Evolutionary conservation across 2,329 filamentous ascomycete species (phyloP), one percentile per base, ranked within the genome.

Genomic region (Aspergillus sp.): DNA sequence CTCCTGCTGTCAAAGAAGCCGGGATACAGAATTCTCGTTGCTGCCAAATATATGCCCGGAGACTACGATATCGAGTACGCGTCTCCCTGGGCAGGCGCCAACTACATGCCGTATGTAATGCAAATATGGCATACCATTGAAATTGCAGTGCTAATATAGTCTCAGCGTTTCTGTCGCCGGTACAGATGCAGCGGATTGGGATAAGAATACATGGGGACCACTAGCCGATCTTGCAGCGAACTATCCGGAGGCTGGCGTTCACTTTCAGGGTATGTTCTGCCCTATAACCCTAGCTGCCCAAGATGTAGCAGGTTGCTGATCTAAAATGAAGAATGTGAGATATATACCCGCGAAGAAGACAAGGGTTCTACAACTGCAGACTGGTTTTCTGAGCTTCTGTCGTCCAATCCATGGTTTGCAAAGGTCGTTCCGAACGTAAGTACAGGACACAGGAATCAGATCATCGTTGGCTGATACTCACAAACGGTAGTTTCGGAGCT

Each of bases 61-160:
- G 92, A 96, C 78, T 94, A 92, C 74, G 89, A 93, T 65, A 88
- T 92, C 66, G 89, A 95, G 80, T 96, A 96, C 73, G 88, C 90
- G 0, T 95, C 90, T 2, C 91, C 91, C 0, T 95, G 90, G 89
- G 92, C 91, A 1, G 91, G 91, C 4, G 91, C 91, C 54, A 93
- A 94, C 71, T 87, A 86, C 68, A 74, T 89, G 59, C 91, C 89
- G 87, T 90, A 64, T 63, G 86, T 81, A 27, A 8, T 5, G 25
- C 25, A 27, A 27, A 27, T 27, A 27, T 8, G 6, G 25, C 25
- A 27, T 27, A 27, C 25, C 6, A 27, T 27, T 27, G 6, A 27
- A 27, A 27, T 27, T 25, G 44, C 32, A 5, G 41, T 42, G 3
- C 19, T 25, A 5, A 27, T 27, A 6, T 7, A 27, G 25, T 27